phyloP scores from a whole-genome alignment of 177 flowering plant species.

The Vitis hybrid region DNA sequence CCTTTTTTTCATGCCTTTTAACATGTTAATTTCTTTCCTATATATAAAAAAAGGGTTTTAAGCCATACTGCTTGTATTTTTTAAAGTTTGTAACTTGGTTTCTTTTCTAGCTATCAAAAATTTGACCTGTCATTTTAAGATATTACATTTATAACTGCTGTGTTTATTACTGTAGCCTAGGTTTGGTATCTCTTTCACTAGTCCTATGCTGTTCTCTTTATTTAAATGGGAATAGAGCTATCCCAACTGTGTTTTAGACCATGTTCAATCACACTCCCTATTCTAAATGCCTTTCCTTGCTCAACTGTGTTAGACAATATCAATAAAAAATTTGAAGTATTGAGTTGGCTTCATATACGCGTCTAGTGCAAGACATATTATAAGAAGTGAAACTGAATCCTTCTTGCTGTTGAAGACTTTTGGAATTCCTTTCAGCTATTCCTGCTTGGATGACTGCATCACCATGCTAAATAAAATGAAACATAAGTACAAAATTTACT shows the following conservation, averaged over 20 bases:
- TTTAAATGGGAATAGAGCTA: too few species aligned
- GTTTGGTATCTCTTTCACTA: background rate
- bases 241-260: background rate
- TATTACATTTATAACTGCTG: background rate
- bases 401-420: too few species aligned
- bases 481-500: background rate
- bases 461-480: too few species aligned
- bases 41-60: too few species aligned
- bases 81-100: too few species aligned
- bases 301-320: background rate
- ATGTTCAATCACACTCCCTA: background rate
- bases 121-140: too few species aligned
- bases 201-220: background rate
- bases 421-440: too few species aligned
- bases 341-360: background rate
- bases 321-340: background rate
- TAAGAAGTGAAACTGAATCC: background rate
- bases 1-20: too few species aligned
- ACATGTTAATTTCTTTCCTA: too few species aligned
- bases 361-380: background rate
- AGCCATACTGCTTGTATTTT: too few species aligned
- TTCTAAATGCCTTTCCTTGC: background rate
- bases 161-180: background rate
- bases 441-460: too few species aligned
- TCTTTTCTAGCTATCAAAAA: too few species aligned